A percentile compares a stretch with the other conserved stretches of the same genome.
Evolutionary conservation across 345 rosid species (phyloP).

Genomic region (Brassica juncea): DNA sequence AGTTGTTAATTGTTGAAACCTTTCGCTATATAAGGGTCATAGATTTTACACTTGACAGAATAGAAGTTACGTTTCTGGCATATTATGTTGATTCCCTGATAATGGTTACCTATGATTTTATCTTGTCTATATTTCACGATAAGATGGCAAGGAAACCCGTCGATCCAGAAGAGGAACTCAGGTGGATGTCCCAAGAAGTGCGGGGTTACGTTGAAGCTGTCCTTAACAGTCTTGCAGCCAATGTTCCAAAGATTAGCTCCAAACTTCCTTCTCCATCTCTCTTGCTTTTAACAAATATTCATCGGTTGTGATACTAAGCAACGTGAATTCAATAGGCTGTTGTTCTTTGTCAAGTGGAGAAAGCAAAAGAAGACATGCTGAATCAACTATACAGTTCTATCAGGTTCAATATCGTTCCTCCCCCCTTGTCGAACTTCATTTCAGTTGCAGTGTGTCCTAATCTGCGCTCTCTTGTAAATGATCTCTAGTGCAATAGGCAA

Average conservation of each 20-base stretch:
- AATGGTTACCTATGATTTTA: neutral
- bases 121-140: constrained; percentile 53
- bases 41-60: too few relatives aligned
- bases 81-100: neutral
- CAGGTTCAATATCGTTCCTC: constrained; percentile 50
- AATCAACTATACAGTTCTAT: constrained; percentile 87
- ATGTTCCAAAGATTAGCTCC: constrained; percentile 78
- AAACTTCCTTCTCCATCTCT: neutral
- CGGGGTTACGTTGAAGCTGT: constrained; percentile 99
- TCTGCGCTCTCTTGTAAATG: constrained; percentile 5
- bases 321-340: constrained; percentile 67
- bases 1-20: neutral
- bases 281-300: neutral
- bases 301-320: constrained; percentile 17
- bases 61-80: too few relatives aligned
- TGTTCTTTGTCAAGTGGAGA: constrained; percentile 99
- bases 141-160: constrained; percentile 87
- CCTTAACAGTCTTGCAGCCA: constrained; percentile 97
- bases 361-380: constrained; percentile 97
- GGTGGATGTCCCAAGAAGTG: constrained; percentile 99
- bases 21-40: too few relatives aligned
- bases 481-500: constrained; percentile 68
- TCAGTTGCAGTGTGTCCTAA: constrained; percentile 20
- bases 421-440: neutral
- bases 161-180: constrained; percentile 97